Percentiles rank a stretch among this genome's conserved stretches.
Conservation (phyloP, 2,329 filamentous ascomycete genomes). For the Chaetomium sp. region DNA sequence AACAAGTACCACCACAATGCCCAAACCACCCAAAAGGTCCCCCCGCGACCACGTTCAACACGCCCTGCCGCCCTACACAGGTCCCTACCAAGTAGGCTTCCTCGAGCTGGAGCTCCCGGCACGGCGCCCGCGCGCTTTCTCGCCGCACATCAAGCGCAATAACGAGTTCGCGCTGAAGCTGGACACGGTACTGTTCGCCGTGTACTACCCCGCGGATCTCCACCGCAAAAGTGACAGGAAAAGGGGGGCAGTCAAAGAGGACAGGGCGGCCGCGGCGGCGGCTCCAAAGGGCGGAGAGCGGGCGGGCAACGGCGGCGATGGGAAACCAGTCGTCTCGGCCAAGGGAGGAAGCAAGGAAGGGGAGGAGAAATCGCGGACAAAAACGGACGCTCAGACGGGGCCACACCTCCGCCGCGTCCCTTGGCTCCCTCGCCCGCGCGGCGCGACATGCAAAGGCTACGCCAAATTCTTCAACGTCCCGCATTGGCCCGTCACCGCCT, state of each 20-base stretch:
- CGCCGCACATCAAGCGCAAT: slow-evolving; percentile 43
- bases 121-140: slow-evolving; percentile 45
- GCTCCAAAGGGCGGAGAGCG: background rate
- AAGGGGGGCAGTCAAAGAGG: too few relatives aligned
- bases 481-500: slow-evolving; percentile 51
- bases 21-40: slow-evolving; percentile 35
- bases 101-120: slow-evolving; percentile 67
- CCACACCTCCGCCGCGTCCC: slow-evolving; percentile 54
- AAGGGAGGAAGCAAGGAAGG: background rate
- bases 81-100: slow-evolving; percentile 68
- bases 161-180: slow-evolving; percentile 46
- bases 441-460: slow-evolving; percentile 61
- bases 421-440: slow-evolving; percentile 63
- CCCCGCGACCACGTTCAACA: slow-evolving; percentile 46
- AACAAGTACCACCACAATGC: background rate
- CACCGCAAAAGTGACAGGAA: slow-evolving; percentile 2
- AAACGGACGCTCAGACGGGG: slow-evolving; percentile 41
- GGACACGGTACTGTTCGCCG: slow-evolving; percentile 62
- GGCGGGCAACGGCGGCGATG: background rate
- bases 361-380: slow-evolving; percentile 37
- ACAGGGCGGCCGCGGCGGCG: background rate
- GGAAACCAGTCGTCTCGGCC: background rate
- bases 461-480: slow-evolving; percentile 61
- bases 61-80: slow-evolving; percentile 61
- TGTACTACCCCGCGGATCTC: slow-evolving; percentile 64